Base-by-base conservation (phyloP, 179 eudicot species). In the Spergularia azorica region DNA sequence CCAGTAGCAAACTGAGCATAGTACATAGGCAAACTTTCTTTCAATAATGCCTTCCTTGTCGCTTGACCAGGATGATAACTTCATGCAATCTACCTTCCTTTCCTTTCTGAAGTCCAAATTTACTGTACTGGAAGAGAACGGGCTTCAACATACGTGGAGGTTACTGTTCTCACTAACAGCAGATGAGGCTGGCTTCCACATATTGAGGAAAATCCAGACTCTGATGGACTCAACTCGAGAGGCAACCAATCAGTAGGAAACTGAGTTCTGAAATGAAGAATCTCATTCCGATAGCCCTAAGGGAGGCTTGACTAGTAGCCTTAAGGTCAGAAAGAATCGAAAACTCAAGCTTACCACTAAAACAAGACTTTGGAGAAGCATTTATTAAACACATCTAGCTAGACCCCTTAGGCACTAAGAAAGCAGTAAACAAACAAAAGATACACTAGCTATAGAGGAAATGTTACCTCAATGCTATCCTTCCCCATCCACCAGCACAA, bases 401-500 rank as follows among this genome's bases (percentile, higher is more conserved):
- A 51, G 54, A 76, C 26, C 48, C 39, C 14, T 39, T 5, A 71
- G 15, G 39, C 36, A 51, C 50, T 62, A 43, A 66, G 26, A 38
- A 48, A 65, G 73, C 20, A 18, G 60, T 51, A 59, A n/a, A 57
- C 26, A 41, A 50, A 74, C 16, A 80, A 18, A 0, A 74, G 36
- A 62, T 82, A 79, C 84, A 90, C 97, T 21, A n/a, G 1, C 2
- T 32, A 52, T 17, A 15, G 12, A 32, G 63, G 18, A 55, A 52
- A 66, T 57, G 80, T 79, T 86, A 96, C 99, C 97, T 96, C 92
- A 77, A 89, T 83, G 82, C 97, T 96, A 84, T 96, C 98, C 80
- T 89, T 94, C 58, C 99, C 99, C 75, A 92, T 88, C 99, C 99
- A 96, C 86, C 86, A 94, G 87, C 96, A 96, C 86, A 96, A 86